A percentile compares a stretch with the other conserved stretches of the same genome.
Conservation (phyloP, 805 yeast species). For the Candida morakotiae region DNA sequence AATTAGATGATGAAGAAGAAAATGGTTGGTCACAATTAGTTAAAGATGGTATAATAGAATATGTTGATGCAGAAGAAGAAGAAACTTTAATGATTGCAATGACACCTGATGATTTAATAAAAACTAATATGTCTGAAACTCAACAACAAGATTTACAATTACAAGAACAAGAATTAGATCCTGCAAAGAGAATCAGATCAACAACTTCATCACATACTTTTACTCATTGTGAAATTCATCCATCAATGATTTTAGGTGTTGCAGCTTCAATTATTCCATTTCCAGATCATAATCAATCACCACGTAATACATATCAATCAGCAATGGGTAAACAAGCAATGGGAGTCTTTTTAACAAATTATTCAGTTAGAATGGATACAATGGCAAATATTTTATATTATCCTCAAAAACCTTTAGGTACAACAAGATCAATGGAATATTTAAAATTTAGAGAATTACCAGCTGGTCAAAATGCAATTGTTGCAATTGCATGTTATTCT, state of each 20-base stretch:
- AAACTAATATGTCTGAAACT: constrained; percentile 41
- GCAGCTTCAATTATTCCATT: constrained; percentile 98
- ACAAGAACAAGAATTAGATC: constrained; percentile 51
- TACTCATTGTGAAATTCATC: constrained; percentile 99
- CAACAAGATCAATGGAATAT: constrained; percentile 96
- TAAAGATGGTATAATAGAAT: constrained; percentile 85
- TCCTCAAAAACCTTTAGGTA: constrained; percentile 97
- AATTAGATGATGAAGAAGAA: constrained; percentile 54
- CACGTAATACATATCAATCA: constrained; percentile 98
- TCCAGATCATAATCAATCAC: constrained; percentile 99
- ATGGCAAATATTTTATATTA: constrained; percentile 97
- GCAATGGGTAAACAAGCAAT: constrained; percentile 99
- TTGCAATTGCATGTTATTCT: constrained; percentile 95
- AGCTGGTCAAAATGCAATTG: constrained; percentile 98
- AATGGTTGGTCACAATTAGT: constrained; percentile 80
- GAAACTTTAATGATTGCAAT: constrained; percentile 98
- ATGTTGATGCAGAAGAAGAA: constrained; percentile 98
- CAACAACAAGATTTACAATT: constrained; percentile 37
- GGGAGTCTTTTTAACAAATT: constrained; percentile 97
- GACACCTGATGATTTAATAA: constrained; percentile 95
- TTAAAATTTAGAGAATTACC: constrained; percentile 96
- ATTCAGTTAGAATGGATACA: constrained; percentile 96
- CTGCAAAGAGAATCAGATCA: constrained; percentile 84
- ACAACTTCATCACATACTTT: constrained; percentile 62
- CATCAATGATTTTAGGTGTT: constrained; percentile 97